A percentile compares a stretch with the other conserved stretches of the same genome.
Conservation (phyloP, 2,329 filamentous ascomycete genomes). For the Ophiostoma ulmi region DNA sequence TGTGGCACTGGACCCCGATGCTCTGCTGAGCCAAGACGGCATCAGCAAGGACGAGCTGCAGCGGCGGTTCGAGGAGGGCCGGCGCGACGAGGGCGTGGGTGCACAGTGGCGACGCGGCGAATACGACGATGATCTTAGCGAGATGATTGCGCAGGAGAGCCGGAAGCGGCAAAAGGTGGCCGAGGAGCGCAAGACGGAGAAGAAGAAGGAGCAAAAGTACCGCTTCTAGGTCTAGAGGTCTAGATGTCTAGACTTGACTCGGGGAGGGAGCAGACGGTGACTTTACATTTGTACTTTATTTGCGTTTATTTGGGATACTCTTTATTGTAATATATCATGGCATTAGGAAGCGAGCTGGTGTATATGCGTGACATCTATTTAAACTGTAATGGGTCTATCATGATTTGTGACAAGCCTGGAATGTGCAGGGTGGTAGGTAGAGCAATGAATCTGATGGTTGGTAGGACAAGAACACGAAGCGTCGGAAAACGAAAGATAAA, state of each 20-base stretch:
- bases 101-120: conserved; percentile 52
- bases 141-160: conserved; percentile 93
- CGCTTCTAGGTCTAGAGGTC: conserved; percentile 37
- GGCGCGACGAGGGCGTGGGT: conserved; percentile 59
- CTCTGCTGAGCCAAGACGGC: conserved; percentile 66
- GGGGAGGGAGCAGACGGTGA: not conserved
- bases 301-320: conserved; percentile 18
- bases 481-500: not conserved
- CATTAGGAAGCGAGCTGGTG: not conserved
- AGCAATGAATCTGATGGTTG: no score
- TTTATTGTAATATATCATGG: conserved; percentile 12
- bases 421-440: not conserved
- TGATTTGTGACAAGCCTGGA: not conserved
- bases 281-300: not conserved
- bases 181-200: conserved; percentile 61
- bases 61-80: conserved; percentile 71
- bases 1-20: conserved; percentile 82
- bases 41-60: conserved; percentile 80
- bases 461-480: no score
- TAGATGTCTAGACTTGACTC: not conserved
- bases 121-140: conserved; percentile 80
- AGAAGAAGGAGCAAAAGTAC: conserved; percentile 55
- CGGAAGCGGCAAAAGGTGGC: conserved; percentile 86
- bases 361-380: not conserved
- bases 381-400: not conserved